Evolutionary conservation across 371 early-diverging fungal species (phyloP), one percentile per base, ranked within the genome.

Genomic region (Thermomucor indicae-seudaticae): DNA sequence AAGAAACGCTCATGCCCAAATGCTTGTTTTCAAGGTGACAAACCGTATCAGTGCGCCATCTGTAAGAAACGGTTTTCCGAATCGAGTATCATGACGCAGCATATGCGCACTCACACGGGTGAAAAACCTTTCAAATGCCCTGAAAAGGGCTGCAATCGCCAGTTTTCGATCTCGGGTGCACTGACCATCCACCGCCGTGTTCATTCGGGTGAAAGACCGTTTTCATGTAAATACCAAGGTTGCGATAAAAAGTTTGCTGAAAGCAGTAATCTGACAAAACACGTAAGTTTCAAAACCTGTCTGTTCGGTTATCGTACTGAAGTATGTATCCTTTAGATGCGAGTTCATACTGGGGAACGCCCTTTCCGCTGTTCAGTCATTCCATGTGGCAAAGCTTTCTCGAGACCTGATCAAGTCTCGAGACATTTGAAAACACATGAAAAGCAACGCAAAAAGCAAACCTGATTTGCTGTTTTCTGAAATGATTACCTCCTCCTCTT

Each of bases 51-150:
- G 50, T 95, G 95, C 58, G 72, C 67, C 19, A 51, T 79, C 16
- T 94, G 95, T 58, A 72, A 74, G 40, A 86, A 86, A 64, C 69
- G 90, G n/a, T 94, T 93, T 63, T 83, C 90, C 10, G 92, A 92
- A 53, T 72, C 84, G 5, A 84, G 79, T 43, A 82, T 87, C 47
- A 85, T 93, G 84, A 78, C 82, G n/a, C 89, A 87, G 51, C 91
- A 91, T 53, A 78, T 84, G 80, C 71, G 88, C 19, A 85, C 81
- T 0, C 94, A 94, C 54, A 92, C 92, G 1, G 93, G 93, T 14
- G 92, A 91, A 64, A 87, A 81, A 46, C 96, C 96, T 0, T 93
- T 80, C 67, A 79, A 78, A 47, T 94, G 95, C 58, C 77, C 78
- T 14, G 70, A 80, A 31, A 57, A 56, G 4, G 74, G 77, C 12